These are phyloP conservation scores for Hygrophorus russula DNA, from an alignment of 768 basidiomycete species.

Conservation along the genomic window DNA sequence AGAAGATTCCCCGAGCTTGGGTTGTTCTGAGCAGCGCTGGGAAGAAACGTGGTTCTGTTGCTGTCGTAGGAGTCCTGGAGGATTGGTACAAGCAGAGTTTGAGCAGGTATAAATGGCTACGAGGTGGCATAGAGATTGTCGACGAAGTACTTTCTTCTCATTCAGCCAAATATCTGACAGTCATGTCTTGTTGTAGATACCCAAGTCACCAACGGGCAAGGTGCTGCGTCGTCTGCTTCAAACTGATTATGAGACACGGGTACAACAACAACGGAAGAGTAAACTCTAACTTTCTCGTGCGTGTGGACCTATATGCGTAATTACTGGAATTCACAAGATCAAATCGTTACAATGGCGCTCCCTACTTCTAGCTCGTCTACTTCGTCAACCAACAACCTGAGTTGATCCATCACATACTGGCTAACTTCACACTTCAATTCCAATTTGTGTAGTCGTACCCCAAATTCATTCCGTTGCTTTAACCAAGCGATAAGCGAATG, in stretches of 20 bases:
- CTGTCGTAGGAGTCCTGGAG: constrained; percentile 37
- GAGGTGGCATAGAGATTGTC: constrained; percentile 61
- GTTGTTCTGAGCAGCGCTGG: constrained; percentile 53
- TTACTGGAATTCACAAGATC: not conserved
- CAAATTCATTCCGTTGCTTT: too few relatives aligned
- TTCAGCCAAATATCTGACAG: not conserved
- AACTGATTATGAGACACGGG: constrained; percentile 38
- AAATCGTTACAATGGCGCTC: not conserved
- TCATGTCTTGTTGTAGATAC: constrained; percentile 34
- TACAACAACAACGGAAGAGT: constrained; percentile 14
- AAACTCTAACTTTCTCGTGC: not conserved
- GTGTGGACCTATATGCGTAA: not conserved
- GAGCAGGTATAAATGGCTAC: constrained; percentile 67
- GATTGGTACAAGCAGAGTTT: constrained; percentile 51
- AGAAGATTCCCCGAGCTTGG: constrained; percentile 73
- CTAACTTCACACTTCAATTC: too few relatives aligned
- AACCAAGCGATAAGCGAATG: too few relatives aligned
- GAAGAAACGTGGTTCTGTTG: constrained; percentile 29
- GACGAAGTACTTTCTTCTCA: constrained; percentile 34
- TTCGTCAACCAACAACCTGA: too few relatives aligned
- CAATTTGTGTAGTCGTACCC: too few relatives aligned
- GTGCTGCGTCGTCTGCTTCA: constrained; percentile 50
- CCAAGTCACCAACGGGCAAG: constrained; percentile 69
- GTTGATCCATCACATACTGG: too few relatives aligned
- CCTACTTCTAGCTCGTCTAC: too few relatives aligned